Conservation (phyloP, 2,329 filamentous ascomycete genomes). For the Xylaria hypoxylon region DNA sequence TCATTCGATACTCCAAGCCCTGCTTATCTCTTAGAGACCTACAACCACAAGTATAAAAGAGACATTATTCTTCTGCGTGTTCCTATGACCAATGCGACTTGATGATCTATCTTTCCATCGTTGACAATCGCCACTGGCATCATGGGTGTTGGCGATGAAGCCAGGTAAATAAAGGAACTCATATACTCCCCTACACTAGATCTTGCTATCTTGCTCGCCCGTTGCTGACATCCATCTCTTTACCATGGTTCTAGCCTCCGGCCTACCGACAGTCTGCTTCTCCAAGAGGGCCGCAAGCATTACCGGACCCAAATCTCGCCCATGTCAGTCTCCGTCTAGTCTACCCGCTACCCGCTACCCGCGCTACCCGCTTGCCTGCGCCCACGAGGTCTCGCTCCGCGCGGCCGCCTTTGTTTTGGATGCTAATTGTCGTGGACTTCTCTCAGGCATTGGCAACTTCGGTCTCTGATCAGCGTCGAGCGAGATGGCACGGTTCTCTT, state of each 20-base stretch:
- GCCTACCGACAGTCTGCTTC: constrained; percentile 74
- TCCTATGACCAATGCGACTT: constrained; percentile 47
- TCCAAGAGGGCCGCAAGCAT: constrained; percentile 70
- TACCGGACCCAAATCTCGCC: constrained; percentile 75
- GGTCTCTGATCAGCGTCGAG: constrained; percentile 87
- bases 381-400: constrained; percentile 5
- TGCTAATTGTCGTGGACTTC: constrained; percentile 25
- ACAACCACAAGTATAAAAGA: neutral
- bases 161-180: constrained; percentile 54
- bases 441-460: constrained; percentile 84
- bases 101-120: constrained; percentile 43
- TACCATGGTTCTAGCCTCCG: constrained; percentile 62
- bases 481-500: constrained; percentile 85
- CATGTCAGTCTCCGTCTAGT: constrained; percentile 61
- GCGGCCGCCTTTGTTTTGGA: constrained; percentile 7
- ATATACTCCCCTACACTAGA: constrained; percentile 19
- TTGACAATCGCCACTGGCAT: constrained; percentile 49
- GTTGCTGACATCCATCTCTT: constrained; percentile 28
- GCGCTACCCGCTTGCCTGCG: neutral
- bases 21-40: neutral
- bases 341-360: neutral
- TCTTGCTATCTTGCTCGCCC: neutral
- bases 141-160: constrained; percentile 69
- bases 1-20: neutral
- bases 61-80: constrained; percentile 31